Evolutionary conservation across 805 yeast species (phyloP).

Genomic region (Myxozyma neotropica): DNA sequence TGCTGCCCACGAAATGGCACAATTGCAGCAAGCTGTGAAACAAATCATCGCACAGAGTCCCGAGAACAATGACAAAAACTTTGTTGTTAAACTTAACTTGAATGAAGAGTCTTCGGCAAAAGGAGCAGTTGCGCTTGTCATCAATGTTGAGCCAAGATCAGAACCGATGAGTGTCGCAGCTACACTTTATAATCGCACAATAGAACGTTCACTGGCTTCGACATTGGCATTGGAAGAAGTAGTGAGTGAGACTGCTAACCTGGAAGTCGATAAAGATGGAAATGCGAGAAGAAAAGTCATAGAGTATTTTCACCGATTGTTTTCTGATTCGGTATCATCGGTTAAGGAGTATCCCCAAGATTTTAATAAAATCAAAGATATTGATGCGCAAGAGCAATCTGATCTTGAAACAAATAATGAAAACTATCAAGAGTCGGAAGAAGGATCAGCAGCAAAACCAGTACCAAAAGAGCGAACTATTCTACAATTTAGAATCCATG

Average conservation of each 20-base stretch:
- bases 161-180: no score
- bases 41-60: not conserved
- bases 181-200: no score
- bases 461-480: not conserved
- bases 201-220: no score
- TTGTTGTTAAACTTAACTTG: not conserved
- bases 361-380: not conserved
- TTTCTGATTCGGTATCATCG: no score
- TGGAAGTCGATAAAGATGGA: no score
- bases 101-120: not conserved
- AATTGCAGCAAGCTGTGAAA: not conserved
- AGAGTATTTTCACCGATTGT: no score
- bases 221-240: no score
- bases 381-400: not conserved
- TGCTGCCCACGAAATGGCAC: not conserved
- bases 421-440: not conserved
- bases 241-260: no score
- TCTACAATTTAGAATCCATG: not conserved
- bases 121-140: not conserved
- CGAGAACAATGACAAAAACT: not conserved
- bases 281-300: no score
- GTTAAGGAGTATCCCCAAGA: not conserved
- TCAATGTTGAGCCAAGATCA: no score
- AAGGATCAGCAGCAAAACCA: not conserved
- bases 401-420: not conserved